A percentile compares a stretch with the other conserved stretches of the same genome.
phyloP scores from a whole-genome alignment of 139 green algal species.

The Nannochloris sp. region DNA sequence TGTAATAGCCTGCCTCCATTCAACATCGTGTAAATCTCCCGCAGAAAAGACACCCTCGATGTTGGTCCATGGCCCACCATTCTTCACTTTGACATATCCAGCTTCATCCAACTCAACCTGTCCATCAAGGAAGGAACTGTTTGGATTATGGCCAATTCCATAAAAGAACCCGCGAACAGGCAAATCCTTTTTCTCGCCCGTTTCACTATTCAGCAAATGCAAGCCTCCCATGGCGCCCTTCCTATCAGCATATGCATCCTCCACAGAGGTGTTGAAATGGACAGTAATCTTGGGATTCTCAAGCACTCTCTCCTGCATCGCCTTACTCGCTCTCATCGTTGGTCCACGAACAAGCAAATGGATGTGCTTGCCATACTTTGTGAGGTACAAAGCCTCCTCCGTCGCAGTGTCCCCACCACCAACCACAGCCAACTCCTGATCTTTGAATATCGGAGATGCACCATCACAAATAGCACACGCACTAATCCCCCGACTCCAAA shows the following conservation, averaged over 20 bases:
- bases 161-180: conserved; percentile 89
- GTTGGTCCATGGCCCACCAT: conserved; percentile 44
- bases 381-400: conserved; percentile 96
- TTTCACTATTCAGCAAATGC: conserved; percentile 35
- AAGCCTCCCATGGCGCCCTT: conserved; percentile 47
- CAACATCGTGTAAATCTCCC: conserved; percentile 82
- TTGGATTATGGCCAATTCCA: conserved; percentile 94
- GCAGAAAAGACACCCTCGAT: conserved; percentile 82
- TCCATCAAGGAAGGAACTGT: conserved; percentile 54
- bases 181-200: conserved; percentile 52
- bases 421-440: conserved; percentile 84
- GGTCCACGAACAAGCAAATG: conserved; percentile 84
- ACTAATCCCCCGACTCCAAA: conserved; percentile 88
- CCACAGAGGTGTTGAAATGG: conserved; percentile 72
- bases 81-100: conserved; percentile 67
- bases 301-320: conserved; percentile 76
- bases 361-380: conserved; percentile 89
- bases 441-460: conserved; percentile 70
- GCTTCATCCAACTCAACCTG: conserved; percentile 74
- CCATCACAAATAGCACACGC: conserved; percentile 59
- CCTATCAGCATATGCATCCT: conserved; percentile 64
- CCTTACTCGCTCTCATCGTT: conserved; percentile 72
- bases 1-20: conserved; percentile 88
- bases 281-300: conserved; percentile 54
- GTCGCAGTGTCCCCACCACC: conserved; percentile 91